A percentile compares a stretch with the other conserved stretches of the same genome.
phyloP scores from a whole-genome alignment of 2,329 filamentous ascomycete genomes.

The Ramularia collo-cygni region DNA sequence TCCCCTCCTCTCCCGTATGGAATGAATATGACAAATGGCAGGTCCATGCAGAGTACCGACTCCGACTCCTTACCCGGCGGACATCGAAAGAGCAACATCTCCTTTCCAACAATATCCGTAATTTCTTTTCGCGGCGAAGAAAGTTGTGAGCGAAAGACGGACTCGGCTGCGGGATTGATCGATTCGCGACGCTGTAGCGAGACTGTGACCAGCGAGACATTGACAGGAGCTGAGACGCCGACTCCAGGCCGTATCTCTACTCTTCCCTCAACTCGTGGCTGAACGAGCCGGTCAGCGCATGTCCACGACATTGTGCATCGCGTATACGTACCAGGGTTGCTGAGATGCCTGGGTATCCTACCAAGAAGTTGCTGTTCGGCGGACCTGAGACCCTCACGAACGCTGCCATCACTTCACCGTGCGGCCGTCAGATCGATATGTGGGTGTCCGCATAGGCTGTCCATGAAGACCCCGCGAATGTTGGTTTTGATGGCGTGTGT shows the following conservation, averaged over 20 bases:
- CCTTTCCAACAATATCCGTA: constrained; percentile 88
- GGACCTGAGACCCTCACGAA: constrained; percentile 95
- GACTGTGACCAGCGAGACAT: constrained; percentile 88
- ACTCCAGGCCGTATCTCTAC: constrained; percentile 87
- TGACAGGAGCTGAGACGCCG: constrained; percentile 81
- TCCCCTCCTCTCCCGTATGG: constrained; percentile 87
- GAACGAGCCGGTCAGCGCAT: not conserved
- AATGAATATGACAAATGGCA: constrained; percentile 96
- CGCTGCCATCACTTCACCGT: constrained; percentile 45
- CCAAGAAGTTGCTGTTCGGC: constrained; percentile 92
- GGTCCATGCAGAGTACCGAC: constrained; percentile 87
- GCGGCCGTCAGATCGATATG: no score
- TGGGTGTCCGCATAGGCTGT: no score
- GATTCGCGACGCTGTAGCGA: constrained; percentile 88
- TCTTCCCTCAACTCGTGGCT: constrained; percentile 96
- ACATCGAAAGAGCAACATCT: constrained; percentile 86
- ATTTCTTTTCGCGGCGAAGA: constrained; percentile 79
- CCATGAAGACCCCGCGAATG: no score
- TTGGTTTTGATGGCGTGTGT: no score
- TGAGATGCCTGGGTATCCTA: constrained; percentile 96
- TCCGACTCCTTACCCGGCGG: constrained; percentile 77
- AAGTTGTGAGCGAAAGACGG: constrained; percentile 83
- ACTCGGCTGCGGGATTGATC: constrained; percentile 93
- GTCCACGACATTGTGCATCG: constrained; percentile 5
- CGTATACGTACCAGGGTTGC: constrained; percentile 74